Evolutionary conservation across 78 protist species (phyloP), one percentile per base, ranked within the genome.

Genomic region (Dictyostelium intermedium): DNA sequence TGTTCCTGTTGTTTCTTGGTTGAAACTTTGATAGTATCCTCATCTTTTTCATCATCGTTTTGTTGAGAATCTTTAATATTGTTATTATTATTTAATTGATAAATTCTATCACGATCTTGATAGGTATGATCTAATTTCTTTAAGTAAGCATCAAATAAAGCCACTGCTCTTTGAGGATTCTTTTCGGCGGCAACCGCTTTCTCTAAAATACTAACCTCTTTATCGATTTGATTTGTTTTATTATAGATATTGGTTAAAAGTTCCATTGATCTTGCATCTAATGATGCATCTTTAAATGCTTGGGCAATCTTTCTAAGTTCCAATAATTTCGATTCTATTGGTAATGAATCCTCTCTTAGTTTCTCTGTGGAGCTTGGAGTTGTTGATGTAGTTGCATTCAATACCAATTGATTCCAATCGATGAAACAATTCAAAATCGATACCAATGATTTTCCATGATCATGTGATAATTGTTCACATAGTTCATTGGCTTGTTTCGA

Each of bases 81-180:
- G 9, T 47, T 16, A 45, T 77, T 77, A 23, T 77, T 77, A 34
- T 50, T 86, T 80, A 73, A 76, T 80, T 56, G 85, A 63, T 89
- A 89, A 56, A 89, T 89, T 50, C 85, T 80, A 35, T 89, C 94
- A 13, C 94, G 60, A 80, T 89, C 94, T 27, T 89, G 85, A 60
- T 89, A 89, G 39, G 83, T 69, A 69, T 30, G 82, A 30, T 89
- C 80, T 23, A 89, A 39, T 60, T 89, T 89, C 25, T 34, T 60
- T 23, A 89, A 56, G 35, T 69, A 69, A 4, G 94, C 39, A 23
- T 78, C 60, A 61, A 89, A 43, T 25, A 89, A 43, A 5, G 82
- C 87, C 18, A 89, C 37, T 16, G 63, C 14, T 78, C 37, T 89
- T 37, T 84, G 87, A 11, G 83, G 60, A 18, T 25, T 78, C 50